Base-by-base conservation (phyloP, 1,284 basidiomycete species). In the Leccinum discolor region DNA sequence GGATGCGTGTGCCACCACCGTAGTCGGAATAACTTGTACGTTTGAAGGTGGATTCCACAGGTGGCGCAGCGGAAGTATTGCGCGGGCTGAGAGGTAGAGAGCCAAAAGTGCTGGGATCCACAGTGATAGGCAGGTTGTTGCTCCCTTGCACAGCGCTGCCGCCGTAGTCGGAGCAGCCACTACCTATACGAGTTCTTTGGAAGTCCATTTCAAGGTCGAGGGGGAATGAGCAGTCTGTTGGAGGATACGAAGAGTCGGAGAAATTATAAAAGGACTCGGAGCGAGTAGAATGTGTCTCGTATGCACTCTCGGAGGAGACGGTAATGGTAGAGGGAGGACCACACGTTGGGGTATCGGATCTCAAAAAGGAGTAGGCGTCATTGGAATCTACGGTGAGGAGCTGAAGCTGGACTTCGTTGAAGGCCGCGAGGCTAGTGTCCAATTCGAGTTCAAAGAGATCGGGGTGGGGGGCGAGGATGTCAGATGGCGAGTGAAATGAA, bases 391-490 rank as follows among this genome's bases (percentile, higher is more conserved):
- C 80, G 68, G 84, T 85, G 69, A 88, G 79, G 69, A 88, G 82
- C 74, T 88, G 86, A 64, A 92, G 81, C 73, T 89, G 84, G 67
- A 81, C 76, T 70, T 84, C 81, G 80, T 89, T 86, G 76, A 88
- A 84, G 62, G 83, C 84, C 67, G 85, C 85, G 73, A 90, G 85
- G 77, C 83, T 85, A 44, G 82, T 82, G 80, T 93, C 92, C 74
- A 93, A 84, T 78, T 93, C 92, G 62, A 86, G 84, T 74, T 93
- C 92, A 80, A 93, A 93, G 68, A 88, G 83, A 82, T 93, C 91
- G 68, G 90, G 89, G 75, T 89, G 86, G 61, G 90, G 90, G 59
- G 88, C 88, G 71, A 87, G 81, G 76, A 91, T 82, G 80, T 90
- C 88, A 70, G 84, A 82, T 70, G 87, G 81, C 65, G 85, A 81